Evolutionary conservation across 2,329 filamentous ascomycete species (phyloP).

Genomic region (Lachnellula cervina): DNA sequence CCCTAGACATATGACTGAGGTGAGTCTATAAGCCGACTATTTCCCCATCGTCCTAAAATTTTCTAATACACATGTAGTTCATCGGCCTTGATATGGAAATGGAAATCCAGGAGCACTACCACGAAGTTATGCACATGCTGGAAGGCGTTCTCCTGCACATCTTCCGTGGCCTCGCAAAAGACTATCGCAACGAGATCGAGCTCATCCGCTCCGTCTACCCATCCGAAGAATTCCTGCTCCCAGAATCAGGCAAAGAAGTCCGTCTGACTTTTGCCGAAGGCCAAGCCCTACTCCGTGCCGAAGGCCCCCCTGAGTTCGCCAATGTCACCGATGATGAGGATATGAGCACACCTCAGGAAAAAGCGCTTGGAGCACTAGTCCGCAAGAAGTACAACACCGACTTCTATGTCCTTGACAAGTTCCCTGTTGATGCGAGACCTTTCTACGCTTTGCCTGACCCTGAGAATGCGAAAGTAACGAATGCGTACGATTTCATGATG

Average conservation of each 20-base stretch:
- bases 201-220: conserved; percentile 68
- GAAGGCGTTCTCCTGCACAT: conserved; percentile 74
- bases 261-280: conserved; percentile 74
- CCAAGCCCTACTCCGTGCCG: conserved; percentile 70
- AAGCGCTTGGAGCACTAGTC: conserved; percentile 81
- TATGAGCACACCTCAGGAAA: conserved; percentile 76
- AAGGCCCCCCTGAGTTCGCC: conserved; percentile 61
- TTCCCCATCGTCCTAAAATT: not conserved
- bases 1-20: conserved; percentile 76
- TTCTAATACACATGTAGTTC: conserved; percentile 45
- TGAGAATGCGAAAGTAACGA: conserved; percentile 59
- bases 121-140: conserved; percentile 67
- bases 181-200: conserved; percentile 66
- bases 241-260: conserved; percentile 68
- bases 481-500: conserved; percentile 79
- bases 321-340: conserved; percentile 74
- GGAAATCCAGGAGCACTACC: conserved; percentile 76
- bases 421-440: conserved; percentile 80
- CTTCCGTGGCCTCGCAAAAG: conserved; percentile 63
- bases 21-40: conserved; percentile 24
- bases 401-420: conserved; percentile 97
- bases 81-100: conserved; percentile 86
- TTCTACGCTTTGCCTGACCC: conserved; percentile 87
- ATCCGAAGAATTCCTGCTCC: conserved; percentile 73
- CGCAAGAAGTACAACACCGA: conserved; percentile 88